Evolutionary conservation across 1,284 basidiomycete species (phyloP).

Genomic region (Apiotrichum akiyoshidainum): DNA sequence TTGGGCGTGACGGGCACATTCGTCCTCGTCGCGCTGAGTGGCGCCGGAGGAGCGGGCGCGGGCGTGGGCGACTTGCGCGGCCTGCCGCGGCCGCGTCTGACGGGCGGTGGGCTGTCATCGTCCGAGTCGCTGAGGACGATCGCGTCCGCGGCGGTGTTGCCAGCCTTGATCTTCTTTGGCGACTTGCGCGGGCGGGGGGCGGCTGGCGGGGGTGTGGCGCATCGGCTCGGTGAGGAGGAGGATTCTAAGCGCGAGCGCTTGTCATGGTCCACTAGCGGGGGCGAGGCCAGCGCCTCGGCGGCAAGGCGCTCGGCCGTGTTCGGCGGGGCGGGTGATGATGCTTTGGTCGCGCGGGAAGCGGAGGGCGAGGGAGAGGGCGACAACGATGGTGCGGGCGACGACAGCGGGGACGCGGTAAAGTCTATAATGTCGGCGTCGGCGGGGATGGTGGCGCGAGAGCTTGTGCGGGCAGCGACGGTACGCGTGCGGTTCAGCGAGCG

Average conservation of each 20-base stretch:
- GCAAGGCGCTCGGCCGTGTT: neutral
- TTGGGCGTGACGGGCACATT: too few relatives aligned
- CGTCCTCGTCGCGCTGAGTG: too few relatives aligned
- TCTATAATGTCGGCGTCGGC: too few relatives aligned
- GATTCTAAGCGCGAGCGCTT: neutral
- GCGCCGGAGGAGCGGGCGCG: too few relatives aligned
- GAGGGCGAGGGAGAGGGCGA: too few relatives aligned
- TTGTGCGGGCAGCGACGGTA: too few relatives aligned
- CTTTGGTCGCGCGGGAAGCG: too few relatives aligned
- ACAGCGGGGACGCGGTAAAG: too few relatives aligned
- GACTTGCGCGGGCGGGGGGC: neutral
- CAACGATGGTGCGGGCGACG: too few relatives aligned
- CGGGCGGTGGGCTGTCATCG: neutral
- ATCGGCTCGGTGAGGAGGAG: neutral
- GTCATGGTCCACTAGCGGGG: neutral
- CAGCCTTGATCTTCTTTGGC: neutral
- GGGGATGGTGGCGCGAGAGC: too few relatives aligned
- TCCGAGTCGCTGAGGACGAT: constrained; percentile 4
- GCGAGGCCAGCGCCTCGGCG: neutral
- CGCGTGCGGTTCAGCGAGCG: too few relatives aligned
- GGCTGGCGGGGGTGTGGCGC: neutral
- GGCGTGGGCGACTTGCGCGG: neutral
- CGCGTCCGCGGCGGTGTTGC: neutral
- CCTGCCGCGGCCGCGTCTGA: neutral
- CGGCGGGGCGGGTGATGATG: neutral